Evolutionary conservation across 129 eudicot genomes (phyloP).

Genomic region (Ambrosia trifida): DNA sequence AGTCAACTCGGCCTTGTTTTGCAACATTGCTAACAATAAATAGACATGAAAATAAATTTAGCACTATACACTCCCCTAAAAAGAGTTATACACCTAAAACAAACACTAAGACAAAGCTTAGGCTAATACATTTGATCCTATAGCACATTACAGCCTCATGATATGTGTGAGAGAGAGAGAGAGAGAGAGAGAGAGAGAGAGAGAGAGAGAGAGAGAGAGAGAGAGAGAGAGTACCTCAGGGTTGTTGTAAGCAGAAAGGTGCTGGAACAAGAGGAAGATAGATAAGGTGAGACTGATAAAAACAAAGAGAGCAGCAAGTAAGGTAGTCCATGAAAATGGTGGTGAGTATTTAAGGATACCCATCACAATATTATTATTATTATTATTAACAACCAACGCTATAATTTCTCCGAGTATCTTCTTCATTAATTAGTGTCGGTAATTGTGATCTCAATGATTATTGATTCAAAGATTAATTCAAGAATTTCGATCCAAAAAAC

Average conservation of each 20-base stretch:
- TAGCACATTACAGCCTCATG: background rate
- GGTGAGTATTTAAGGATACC: conserved; percentile 35
- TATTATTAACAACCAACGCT: conserved; percentile 36
- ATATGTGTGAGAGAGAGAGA: conserved; percentile 4
- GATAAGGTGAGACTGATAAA: conserved; percentile 72
- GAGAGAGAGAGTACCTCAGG: conserved; percentile 63
- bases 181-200: background rate
- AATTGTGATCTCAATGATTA: background rate
- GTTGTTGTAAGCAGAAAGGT: conserved; percentile 85
- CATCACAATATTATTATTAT: conserved; percentile 7
- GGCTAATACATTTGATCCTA: background rate
- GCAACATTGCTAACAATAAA: too few relatives aligned
- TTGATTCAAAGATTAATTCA: conserved; percentile 26
- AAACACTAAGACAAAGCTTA: too few relatives aligned
- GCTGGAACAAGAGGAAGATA: conserved; percentile 78
- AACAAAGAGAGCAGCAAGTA: conserved; percentile 67
- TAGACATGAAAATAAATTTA: too few relatives aligned
- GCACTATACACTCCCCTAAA: too few relatives aligned
- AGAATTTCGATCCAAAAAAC: background rate
- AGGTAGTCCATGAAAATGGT: conserved; percentile 73
- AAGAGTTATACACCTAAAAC: too few relatives aligned
- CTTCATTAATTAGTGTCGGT: conserved; percentile 55
- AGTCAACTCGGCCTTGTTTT: too few relatives aligned
- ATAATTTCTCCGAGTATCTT: conserved; percentile 35
- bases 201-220: too few relatives aligned